phyloP scores from a whole-genome alignment of 2,329 filamentous ascomycete species.

The Phaeosphaeria sp. region DNA sequence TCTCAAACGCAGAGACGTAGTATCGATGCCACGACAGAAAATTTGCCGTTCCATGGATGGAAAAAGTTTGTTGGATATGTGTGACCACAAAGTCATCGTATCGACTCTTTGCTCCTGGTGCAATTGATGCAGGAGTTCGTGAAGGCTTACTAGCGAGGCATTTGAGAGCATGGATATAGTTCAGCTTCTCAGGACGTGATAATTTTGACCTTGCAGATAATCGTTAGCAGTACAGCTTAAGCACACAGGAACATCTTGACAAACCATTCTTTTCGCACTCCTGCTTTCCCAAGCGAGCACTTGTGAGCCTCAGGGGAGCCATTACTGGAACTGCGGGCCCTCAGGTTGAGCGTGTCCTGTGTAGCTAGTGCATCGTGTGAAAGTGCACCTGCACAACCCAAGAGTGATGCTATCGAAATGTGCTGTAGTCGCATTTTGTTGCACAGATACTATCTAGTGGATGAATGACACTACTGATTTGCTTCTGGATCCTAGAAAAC shows the following conservation, averaged over 20 bases:
- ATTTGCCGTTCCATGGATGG: constrained; percentile 40
- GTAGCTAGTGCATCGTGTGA: constrained; percentile 44
- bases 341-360: constrained; percentile 42
- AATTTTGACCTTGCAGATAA: too few species aligned
- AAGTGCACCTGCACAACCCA: neutral
- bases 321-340: constrained; percentile 27
- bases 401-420: neutral
- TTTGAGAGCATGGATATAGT: constrained; percentile 41
- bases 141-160: constrained; percentile 32
- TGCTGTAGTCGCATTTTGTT: neutral
- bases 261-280: constrained; percentile 54
- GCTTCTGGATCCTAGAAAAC: constrained; percentile 6
- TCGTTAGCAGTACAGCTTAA: neutral
- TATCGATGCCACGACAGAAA: constrained; percentile 50
- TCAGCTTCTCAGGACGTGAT: constrained; percentile 21
- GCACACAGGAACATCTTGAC: neutral
- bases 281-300: constrained; percentile 49
- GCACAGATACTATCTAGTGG: neutral
- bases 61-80: constrained; percentile 39
- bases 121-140: constrained; percentile 26
- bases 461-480: neutral
- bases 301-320: constrained; percentile 29
- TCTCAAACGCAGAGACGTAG: constrained; percentile 51
- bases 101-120: constrained; percentile 36
- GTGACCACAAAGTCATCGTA: constrained; percentile 44